Evolutionary conservation across 1,139 yeast species (phyloP), one percentile per base, ranked within the genome.

Genomic region (Magnusiomyces tetraspermus): DNA sequence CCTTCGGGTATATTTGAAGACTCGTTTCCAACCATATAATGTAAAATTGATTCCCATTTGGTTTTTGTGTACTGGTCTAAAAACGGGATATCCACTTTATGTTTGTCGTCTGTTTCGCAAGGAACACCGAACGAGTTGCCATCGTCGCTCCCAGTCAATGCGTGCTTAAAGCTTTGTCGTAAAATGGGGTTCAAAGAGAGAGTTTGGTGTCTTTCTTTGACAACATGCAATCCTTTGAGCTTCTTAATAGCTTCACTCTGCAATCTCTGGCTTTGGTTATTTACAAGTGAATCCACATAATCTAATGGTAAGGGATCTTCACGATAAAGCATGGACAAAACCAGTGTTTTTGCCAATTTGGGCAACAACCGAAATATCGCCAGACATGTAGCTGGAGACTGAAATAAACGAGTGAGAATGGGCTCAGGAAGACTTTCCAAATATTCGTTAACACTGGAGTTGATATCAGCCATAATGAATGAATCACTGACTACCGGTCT

Each of bases 1-100:
- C 73, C 71, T 13, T 61, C 63, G 8, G 96, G 95, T 1, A 77
- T 72, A 11, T 74, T 72, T 22, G 80, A 58, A 2, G 56, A 40
- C n/a, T 60, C 57, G 0, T 96, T 87, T 2, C 97, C 97, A 47
- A 92, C 98, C 97, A 92, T 92, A 70, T 84, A 92, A 73, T 94
- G 98, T 61, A 94, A 74, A 60, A 94, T 92, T 4, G 88, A 81
- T 66, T 94, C 98, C 98, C 98, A 92, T 63, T 85, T 87, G 48
- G 77, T 78, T 8, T 88, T 78, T 11, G 97, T 95, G 70, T 88
- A 89, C 44, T 74, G 74, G 62, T 89, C 96, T 49, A 92, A 71
- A 61, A 83, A 85, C 38, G 76, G 75, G 30, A 80, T 69, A 49
- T 80, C 82, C 1, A 87, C 84, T 48, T 71, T 71, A 55, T 78